Conservation (phyloP, 495 filamentous ascomycete genomes). For the Penicillium salamii region DNA sequence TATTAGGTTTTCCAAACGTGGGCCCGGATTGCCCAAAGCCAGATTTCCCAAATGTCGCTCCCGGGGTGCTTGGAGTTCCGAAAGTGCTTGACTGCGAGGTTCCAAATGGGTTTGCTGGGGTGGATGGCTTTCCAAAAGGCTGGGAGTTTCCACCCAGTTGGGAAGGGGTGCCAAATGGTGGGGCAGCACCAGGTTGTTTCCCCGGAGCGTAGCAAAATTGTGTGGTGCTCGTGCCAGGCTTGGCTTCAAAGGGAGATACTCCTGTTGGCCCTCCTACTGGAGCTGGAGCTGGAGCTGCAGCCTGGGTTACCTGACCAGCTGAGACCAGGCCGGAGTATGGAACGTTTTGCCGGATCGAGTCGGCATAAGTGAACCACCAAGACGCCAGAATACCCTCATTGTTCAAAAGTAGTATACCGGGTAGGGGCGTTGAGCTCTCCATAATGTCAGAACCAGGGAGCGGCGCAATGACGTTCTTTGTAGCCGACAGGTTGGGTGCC, state of each 20-base stretch:
- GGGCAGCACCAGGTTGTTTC: slow-evolving; percentile 18
- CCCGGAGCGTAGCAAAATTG: too few species aligned
- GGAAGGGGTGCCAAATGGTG: slow-evolving; percentile 26
- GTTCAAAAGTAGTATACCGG: slow-evolving; percentile 81
- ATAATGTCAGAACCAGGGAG: slow-evolving; percentile 72
- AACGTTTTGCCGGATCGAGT: slow-evolving; percentile 70
- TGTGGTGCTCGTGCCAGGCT: slow-evolving; percentile 30
- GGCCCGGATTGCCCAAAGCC: slow-evolving; percentile 50
- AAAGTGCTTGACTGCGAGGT: slow-evolving; percentile 27
- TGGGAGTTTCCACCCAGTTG: slow-evolving; percentile 29
- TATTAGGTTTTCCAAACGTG: slow-evolving; percentile 39
- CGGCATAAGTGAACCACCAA: slow-evolving; percentile 91
- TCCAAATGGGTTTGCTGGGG: slow-evolving; percentile 33
- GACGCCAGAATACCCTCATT: slow-evolving; percentile 79
- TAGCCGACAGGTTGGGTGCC: slow-evolving; percentile 77
- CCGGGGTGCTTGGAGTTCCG: slow-evolving; percentile 27
- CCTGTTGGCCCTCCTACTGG: slow-evolving; percentile 24
- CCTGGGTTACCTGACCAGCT: slow-evolving; percentile 33
- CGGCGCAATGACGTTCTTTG: slow-evolving; percentile 73
- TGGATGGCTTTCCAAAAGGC: slow-evolving; percentile 50
- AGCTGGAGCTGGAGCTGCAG: slow-evolving; percentile 21
- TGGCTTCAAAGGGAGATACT: slow-evolving; percentile 35
- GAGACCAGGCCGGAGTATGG: slow-evolving; percentile 68
- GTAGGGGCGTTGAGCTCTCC: slow-evolving; percentile 77
- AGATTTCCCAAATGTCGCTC: slow-evolving; percentile 33